Conservation (phyloP, 2,329 filamentous ascomycete genomes). For the Knoxdaviesia proteae region DNA sequence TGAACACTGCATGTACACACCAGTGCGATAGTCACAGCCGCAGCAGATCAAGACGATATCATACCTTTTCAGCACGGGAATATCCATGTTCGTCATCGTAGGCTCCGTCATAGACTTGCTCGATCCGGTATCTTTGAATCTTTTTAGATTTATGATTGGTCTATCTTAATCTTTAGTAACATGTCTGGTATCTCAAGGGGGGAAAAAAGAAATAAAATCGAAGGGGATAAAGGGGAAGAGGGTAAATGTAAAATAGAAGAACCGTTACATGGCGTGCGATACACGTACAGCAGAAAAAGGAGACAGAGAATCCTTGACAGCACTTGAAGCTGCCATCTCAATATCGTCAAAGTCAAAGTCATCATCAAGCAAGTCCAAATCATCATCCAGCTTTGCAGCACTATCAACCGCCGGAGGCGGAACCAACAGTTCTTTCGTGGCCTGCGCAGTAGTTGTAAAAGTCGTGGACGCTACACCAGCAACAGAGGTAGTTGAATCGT, state of each 20-base stretch:
- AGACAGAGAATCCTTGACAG: neutral
- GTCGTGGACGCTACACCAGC: no score
- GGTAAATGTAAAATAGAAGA: no score
- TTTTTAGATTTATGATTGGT: conserved; percentile 45
- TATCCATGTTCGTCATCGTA: conserved; percentile 44
- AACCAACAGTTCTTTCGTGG: no score
- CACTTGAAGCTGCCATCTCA: conserved; percentile 43
- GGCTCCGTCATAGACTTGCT: conserved; percentile 46
- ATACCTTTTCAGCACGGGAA: conserved; percentile 50
- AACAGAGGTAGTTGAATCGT: no score
- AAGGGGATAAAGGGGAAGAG: neutral
- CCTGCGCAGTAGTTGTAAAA: no score
- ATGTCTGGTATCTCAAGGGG: neutral
- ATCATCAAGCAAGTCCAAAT: conserved; percentile 30
- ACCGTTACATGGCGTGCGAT: no score
- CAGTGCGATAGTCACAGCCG: neutral
- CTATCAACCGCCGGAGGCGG: no score
- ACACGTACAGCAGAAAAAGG: neutral
- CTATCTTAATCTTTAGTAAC: conserved; percentile 20
- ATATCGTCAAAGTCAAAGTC: conserved; percentile 62
- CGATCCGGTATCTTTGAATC: conserved; percentile 75
- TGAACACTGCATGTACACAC: no score
- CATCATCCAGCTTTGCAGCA: conserved; percentile 10
- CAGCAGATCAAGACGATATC: conserved; percentile 3
- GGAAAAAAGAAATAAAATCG: neutral